phyloP scores from a whole-genome alignment of 2,329 filamentous ascomycete genomes.

The Colletotrichum salicis region DNA sequence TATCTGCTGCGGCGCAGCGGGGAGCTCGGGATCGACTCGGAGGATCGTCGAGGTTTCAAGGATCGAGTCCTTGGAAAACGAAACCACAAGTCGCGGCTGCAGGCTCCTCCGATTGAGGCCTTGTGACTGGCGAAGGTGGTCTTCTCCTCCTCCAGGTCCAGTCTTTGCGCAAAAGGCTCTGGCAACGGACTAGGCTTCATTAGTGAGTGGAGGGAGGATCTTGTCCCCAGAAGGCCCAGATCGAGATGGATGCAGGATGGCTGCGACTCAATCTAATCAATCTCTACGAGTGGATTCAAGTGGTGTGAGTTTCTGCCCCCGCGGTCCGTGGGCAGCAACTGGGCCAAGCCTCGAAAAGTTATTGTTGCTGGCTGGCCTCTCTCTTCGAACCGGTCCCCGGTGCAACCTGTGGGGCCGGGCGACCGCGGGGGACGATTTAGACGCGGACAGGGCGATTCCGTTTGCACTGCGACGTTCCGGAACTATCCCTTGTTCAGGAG shows the following conservation, averaged over 20 bases:
- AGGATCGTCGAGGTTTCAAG: conserved; percentile 1
- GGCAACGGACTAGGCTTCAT: neutral
- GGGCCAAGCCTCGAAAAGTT: neutral
- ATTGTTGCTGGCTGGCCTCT: neutral
- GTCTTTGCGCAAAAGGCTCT: neutral
- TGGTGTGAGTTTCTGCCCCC: conserved; percentile 29
- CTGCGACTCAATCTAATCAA: conserved; percentile 33
- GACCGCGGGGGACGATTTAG: conserved; percentile 14
- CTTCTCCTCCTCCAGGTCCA: neutral
- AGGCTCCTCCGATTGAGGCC: neutral
- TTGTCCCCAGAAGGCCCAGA: neutral
- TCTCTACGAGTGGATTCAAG: neutral
- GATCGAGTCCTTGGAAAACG: conserved; percentile 18
- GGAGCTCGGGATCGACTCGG: conserved; percentile 6
- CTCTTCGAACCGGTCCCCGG: neutral
- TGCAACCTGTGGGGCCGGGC: conserved; percentile 10
- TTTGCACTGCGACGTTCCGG: conserved; percentile 7
- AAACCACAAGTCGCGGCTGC: neutral
- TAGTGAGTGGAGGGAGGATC: neutral
- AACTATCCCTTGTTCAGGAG: conserved; percentile 5
- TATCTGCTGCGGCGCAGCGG: neutral
- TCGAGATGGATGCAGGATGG: conserved; percentile 16
- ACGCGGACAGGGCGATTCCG: conserved; percentile 32
- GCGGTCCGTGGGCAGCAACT: conserved; percentile 6
- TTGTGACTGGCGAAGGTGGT: neutral